Base-by-base conservation (phyloP, 192 early-diverging fungal genomes). In the Coemansia sp. region DNA sequence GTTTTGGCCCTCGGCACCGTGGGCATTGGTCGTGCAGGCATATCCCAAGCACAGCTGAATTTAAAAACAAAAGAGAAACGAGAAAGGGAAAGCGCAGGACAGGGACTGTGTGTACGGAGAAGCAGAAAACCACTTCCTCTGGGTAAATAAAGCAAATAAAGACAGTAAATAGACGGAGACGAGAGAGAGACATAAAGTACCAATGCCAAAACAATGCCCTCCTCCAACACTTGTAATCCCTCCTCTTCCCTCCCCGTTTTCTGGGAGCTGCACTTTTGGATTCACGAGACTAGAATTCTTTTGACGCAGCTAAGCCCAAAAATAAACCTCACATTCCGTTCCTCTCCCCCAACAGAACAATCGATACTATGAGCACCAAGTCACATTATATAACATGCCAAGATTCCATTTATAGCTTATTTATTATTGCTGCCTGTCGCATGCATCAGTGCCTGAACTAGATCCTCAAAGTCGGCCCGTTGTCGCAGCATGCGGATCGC, bases 401-500 rank as follows among this genome's bases (percentile, higher is more conserved):
- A n/a, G n/a, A 22, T 47, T 27, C 33, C 42, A 41, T 27, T 42
- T 41, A 59, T 59, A 59, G 57, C 2, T 13, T 27, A 55, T 44
- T 41, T 36, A 0, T 29, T 17, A 33, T 27, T 40, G 22, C 44
- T 30, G 23, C 57, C 23, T 23, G 77, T 74, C 3, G 76, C 70
- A 7, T 53, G 38, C 25, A 79, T 59, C 30, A 80, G 61, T 36
- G 67, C 77, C 50, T 70, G 77, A 17, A 41, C 77, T 10, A 80
- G 64, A 28, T 53, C 42, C 50, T 80, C 77, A 23, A 80, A 80
- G 15, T 70, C 77, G 1, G 77, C 28, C 19, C 63, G 70, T 44
- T 74, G 77, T 19, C 77, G 70, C 59, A 74, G 38, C 23, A 54
- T 36, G 40, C 71, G 77, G 30, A 80, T 67, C 13, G 71, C 64